Evolutionary conservation across 371 early-diverging fungal species (phyloP).

Genomic region (Basidiobolus meristosporus): DNA sequence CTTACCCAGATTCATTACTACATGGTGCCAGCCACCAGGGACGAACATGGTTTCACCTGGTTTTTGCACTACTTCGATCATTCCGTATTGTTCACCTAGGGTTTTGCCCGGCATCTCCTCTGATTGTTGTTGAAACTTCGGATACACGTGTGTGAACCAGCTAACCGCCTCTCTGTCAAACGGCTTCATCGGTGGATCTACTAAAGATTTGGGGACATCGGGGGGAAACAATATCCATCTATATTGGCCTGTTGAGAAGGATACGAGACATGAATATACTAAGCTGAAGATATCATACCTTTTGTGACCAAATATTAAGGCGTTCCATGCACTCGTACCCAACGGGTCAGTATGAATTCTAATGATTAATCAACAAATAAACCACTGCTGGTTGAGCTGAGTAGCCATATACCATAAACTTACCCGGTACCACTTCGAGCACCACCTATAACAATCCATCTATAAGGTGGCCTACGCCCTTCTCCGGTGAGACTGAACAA

Average conservation of each 20-base stretch:
- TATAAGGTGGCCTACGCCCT: slow-evolving; percentile 36
- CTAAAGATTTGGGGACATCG: slow-evolving; percentile 20
- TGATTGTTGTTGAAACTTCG: slow-evolving; percentile 19
- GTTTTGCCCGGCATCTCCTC: slow-evolving; percentile 11
- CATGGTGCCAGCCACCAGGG: slow-evolving; percentile 71
- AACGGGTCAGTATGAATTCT: slow-evolving; percentile 41
- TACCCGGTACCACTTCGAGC: slow-evolving; percentile 44
- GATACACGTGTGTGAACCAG: slow-evolving; percentile 60
- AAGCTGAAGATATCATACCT: slow-evolving; percentile 6
- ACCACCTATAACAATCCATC: slow-evolving; percentile 46
- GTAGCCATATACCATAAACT: slow-evolving; percentile 2
- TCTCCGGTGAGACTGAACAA: slow-evolving; percentile 46
- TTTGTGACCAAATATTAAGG: slow-evolving; percentile 36
- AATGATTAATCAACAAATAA: background rate
- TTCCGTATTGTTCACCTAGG: slow-evolving; percentile 32
- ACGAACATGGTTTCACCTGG: slow-evolving; percentile 74
- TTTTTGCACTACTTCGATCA: slow-evolving; percentile 52
- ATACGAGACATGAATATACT: background rate
- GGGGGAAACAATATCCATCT: slow-evolving; percentile 59
- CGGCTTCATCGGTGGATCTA: slow-evolving; percentile 35
- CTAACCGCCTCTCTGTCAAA: slow-evolving; percentile 57
- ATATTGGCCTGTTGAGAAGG: too few species aligned
- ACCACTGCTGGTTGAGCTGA: background rate
- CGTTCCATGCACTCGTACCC: slow-evolving; percentile 47
- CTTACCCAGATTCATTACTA: slow-evolving; percentile 61